These are phyloP conservation scores for Hyphopichia pseudoburtonii DNA, from an alignment of 1,139 yeast species.

Conservation along the genomic window DNA sequence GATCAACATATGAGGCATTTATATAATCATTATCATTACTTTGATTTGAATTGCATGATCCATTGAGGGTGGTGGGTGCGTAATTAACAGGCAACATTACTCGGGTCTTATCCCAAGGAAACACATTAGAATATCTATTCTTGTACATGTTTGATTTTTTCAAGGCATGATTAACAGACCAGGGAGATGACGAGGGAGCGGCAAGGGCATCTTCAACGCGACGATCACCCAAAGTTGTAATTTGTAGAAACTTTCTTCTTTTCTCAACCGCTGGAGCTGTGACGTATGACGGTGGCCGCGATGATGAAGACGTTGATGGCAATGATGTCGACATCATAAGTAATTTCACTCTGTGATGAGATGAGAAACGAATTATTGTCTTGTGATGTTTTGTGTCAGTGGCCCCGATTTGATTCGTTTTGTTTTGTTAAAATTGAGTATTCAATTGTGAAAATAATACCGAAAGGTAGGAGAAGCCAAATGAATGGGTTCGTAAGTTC, in stretches of 20 bases:
- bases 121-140: slow-evolving; percentile 43
- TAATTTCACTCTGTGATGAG: too few relatives aligned
- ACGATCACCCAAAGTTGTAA: neutral
- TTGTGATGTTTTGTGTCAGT: too few relatives aligned
- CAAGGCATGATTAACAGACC: slow-evolving; percentile 25
- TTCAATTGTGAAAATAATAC: too few relatives aligned
- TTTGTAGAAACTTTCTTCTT: slow-evolving; percentile 1
- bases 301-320: too few relatives aligned
- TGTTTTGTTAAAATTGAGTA: too few relatives aligned
- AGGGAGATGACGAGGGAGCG: slow-evolving; percentile 15
- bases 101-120: slow-evolving; percentile 42
- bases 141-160: slow-evolving; percentile 18
- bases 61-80: too few relatives aligned
- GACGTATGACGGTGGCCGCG: slow-evolving; percentile 2
- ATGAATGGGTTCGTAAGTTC: too few relatives aligned
- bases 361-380: too few relatives aligned
- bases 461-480: too few relatives aligned
- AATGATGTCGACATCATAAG: too few relatives aligned
- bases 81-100: slow-evolving; percentile 29
- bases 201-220: slow-evolving; percentile 2
- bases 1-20: slow-evolving; percentile 39
- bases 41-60: slow-evolving; percentile 7
- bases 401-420: too few relatives aligned
- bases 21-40: slow-evolving; percentile 28
- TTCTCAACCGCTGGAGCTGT: neutral